Base-by-base conservation (phyloP, 805 yeast species). In the Lipomyces oligophaga region DNA sequence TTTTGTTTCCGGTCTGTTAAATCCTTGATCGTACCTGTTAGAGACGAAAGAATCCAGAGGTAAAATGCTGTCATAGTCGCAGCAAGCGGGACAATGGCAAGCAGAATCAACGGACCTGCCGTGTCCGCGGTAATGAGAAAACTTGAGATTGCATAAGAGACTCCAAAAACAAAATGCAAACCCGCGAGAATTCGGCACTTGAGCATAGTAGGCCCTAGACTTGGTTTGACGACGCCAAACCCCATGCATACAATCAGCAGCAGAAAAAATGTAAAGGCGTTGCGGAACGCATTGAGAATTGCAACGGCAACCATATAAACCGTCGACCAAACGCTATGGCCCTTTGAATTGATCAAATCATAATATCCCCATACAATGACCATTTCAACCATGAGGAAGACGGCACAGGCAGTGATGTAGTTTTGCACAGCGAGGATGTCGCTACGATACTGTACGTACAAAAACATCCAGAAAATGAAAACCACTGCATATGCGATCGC, bases 331-430 rank as follows among this genome's bases (percentile, higher is more conserved):
- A 76, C 71, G 0, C 58, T 41, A 21, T 67, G 59, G 35, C 81
- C 83, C 27, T 73, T 63, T 39, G 77, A 71, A 67, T 93, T 93
- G 59, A 80, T 79, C 54, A 85, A 74, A 60, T 87, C 96, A 63
- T 84, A 93, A 63, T 86, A 84, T 2, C 95, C 87, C 95, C 97
- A 89, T 36, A 87, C 81, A 41, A 87, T 78, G 41, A 88, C 77
- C 57, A 87, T 85, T 66, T 93, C 97, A 19, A 80, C 71, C 1
- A 95, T 82, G 63, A 93, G 75, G 59, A 87, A 85, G 5, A 79
- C 80, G 52, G 85, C 83, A 69, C 90, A 85, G 1, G 84, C 95
- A 42, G 95, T 79, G 60, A 93, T 75, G 66, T 93, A 90, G 63
- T 85, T 82, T 67, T 93, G 98, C 47, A 93, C 77, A 8, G 96